Conservation (phyloP, 805 yeast species). For the Pichia thaimueangensis region DNA sequence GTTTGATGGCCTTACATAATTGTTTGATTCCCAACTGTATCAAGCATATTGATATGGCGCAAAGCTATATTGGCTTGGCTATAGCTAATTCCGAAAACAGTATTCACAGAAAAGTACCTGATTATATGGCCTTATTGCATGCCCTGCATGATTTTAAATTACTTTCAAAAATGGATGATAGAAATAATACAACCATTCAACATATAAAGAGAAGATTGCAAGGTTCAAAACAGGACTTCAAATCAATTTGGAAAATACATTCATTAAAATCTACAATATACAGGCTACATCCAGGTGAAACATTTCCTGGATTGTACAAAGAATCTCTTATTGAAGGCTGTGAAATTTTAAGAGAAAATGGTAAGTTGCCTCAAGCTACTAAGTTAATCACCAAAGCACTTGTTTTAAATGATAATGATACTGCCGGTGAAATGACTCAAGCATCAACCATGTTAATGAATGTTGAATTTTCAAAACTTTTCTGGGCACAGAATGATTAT, state of each 20-base stretch:
- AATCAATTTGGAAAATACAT: conserved; percentile 40
- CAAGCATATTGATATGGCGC: conserved; percentile 43
- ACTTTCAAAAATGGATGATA: conserved; percentile 23
- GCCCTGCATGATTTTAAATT: conserved; percentile 52
- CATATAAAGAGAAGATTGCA: conserved; percentile 19
- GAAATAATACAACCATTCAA: conserved; percentile 14
- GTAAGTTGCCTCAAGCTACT: conserved; percentile 67
- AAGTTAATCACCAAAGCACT: conserved; percentile 59
- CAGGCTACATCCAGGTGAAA: conserved; percentile 21
- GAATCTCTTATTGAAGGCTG: conserved; percentile 56
- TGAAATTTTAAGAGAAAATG: conserved; percentile 56
- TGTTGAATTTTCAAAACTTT: conserved; percentile 69
- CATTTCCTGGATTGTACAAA: conserved; percentile 32
- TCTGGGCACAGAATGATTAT: conserved; percentile 88
- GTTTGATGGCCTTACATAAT: conserved; percentile 40
- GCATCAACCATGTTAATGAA: conserved; percentile 35
- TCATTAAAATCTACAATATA: conserved; percentile 36
- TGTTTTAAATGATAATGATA: conserved; percentile 30
- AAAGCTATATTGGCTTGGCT: conserved; percentile 52
- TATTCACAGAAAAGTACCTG: conserved; percentile 45
- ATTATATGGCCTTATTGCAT: conserved; percentile 48
- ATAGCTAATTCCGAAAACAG: conserved; percentile 44
- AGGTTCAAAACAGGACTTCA: conserved; percentile 33
- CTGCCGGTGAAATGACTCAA: conserved; percentile 7
- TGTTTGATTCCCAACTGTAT: conserved; percentile 31